Conservation (phyloP, 2,329 filamentous ascomycete species). For the Fusarium aywerte region DNA sequence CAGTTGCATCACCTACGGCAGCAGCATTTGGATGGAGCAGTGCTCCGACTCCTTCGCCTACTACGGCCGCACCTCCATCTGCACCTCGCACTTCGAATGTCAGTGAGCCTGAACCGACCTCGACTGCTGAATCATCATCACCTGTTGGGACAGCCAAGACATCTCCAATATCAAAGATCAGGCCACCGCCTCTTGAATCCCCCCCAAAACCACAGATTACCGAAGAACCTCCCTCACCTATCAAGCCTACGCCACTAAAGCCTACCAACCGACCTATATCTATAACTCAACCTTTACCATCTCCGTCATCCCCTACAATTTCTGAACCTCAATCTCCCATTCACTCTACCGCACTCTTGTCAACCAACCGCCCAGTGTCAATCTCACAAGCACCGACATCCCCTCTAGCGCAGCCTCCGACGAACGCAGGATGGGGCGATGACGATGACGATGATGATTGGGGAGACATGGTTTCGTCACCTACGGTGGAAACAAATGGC, state of each 20-base stretch:
- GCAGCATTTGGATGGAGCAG: constrained; percentile 50
- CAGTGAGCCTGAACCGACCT: constrained; percentile 26
- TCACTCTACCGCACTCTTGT: constrained; percentile 11
- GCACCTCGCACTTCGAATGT: constrained; percentile 11
- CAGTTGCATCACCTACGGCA: constrained; percentile 42
- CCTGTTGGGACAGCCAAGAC: constrained; percentile 19
- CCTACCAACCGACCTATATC: constrained; percentile 36
- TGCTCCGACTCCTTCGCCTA: constrained; percentile 31
- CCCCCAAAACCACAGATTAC: constrained; percentile 16
- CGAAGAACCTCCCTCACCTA: constrained; percentile 28
- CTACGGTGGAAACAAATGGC: constrained; percentile 37
- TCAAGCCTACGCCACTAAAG: constrained; percentile 28
- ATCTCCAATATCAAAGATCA: constrained; percentile 11
- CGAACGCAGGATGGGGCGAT: constrained; percentile 28
- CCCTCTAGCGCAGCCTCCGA: constrained; percentile 39
- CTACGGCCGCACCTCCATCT: constrained; percentile 31
- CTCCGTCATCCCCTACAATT: constrained; percentile 30
- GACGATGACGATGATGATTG: constrained; percentile 65
- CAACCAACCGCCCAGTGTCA: constrained; percentile 28
- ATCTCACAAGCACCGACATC: constrained; percentile 36
- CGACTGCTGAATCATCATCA: constrained; percentile 8
- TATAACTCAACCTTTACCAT: constrained; percentile 30
- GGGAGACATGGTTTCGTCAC: constrained; percentile 67
- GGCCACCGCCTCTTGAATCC: neutral
- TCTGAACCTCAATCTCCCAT: constrained; percentile 29